Conservation (phyloP, 768 basidiomycete species). For the Nidula microcarpa region DNA sequence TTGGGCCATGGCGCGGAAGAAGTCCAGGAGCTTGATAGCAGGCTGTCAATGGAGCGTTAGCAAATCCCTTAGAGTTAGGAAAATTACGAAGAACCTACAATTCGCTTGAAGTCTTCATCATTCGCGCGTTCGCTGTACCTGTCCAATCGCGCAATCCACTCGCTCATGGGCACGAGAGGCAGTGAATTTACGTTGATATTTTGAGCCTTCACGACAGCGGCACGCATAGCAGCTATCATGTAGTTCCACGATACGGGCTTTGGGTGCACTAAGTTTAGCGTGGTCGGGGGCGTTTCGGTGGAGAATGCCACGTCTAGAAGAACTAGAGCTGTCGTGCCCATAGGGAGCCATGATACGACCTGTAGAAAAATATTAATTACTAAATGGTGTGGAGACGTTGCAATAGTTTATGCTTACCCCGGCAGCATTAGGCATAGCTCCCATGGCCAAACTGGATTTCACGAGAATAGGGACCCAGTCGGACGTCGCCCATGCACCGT, state of each 20-base stretch:
- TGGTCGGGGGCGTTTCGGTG: constrained; percentile 7
- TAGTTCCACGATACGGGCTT: constrained; percentile 24
- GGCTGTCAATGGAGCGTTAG: constrained; percentile 15
- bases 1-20: constrained; percentile 18
- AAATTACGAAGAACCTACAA: constrained; percentile 8
- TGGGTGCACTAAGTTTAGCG: constrained; percentile 31
- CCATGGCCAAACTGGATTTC: constrained; percentile 27
- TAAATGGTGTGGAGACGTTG: constrained; percentile 39
- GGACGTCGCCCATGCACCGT: constrained; percentile 32
- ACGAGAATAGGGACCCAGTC: constrained; percentile 37
- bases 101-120: not conserved
- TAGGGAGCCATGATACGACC: constrained; percentile 31
- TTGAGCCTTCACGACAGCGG: not conserved
- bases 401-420: constrained; percentile 44
- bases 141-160: constrained; percentile 16
- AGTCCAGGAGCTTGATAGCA: constrained; percentile 29
- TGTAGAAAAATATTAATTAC: constrained; percentile 24
- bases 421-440: constrained; percentile 18
- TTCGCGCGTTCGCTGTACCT: constrained; percentile 2
- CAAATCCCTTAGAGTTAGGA: not conserved
- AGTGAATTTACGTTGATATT: not conserved
- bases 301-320: constrained; percentile 27
- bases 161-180: constrained; percentile 11
- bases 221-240: constrained; percentile 13
- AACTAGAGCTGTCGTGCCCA: constrained; percentile 18